Percentiles rank a stretch among this genome's conserved stretches.
phyloP scores from a whole-genome alignment of 2,329 filamentous ascomycete genomes.

The Alternaria gansuensis region DNA sequence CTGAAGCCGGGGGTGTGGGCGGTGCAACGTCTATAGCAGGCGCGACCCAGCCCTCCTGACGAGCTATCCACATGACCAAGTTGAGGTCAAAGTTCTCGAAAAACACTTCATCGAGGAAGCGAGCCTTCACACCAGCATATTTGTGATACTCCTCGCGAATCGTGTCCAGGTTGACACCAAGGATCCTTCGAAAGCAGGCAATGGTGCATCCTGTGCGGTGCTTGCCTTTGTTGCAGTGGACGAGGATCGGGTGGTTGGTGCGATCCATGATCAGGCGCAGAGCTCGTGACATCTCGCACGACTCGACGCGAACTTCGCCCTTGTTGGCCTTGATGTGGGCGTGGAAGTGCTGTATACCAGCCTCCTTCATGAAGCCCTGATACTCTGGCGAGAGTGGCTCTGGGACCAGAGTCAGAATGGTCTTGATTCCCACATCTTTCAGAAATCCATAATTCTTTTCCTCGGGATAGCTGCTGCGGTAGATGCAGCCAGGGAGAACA shows the following conservation, averaged over 20 bases:
- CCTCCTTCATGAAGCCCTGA: conserved; percentile 68
- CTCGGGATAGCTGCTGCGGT: conserved; percentile 82
- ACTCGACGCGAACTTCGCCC: conserved; percentile 61
- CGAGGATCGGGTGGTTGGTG: conserved; percentile 78
- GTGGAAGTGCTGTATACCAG: conserved; percentile 75
- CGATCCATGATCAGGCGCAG: conserved; percentile 75
- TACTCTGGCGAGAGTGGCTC: conserved; percentile 60
- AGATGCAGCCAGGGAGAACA: conserved; percentile 75
- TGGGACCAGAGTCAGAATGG: conserved; percentile 72
- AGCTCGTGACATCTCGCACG: conserved; percentile 71
- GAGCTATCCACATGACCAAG: conserved; percentile 52
- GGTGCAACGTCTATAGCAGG: conserved; percentile 29
- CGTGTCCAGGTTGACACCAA: conserved; percentile 67
- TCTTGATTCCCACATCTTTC: conserved; percentile 73
- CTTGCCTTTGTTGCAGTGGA: conserved; percentile 95
- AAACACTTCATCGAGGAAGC: conserved; percentile 58
- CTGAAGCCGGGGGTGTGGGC: conserved; percentile 36
- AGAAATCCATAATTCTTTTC: conserved; percentile 75
- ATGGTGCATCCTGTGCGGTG: conserved; percentile 93
- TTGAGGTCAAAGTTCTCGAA: conserved; percentile 58
- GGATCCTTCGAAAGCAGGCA: conserved; percentile 77
- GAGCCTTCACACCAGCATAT: conserved; percentile 64
- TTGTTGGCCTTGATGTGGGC: conserved; percentile 91
- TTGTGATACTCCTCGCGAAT: conserved; percentile 77
- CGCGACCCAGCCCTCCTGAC: conserved; percentile 43